Evolutionary conservation across 106 monocot species (phyloP), one percentile per base, ranked within the genome.

Genomic region (Amphibolis antarctica): DNA sequence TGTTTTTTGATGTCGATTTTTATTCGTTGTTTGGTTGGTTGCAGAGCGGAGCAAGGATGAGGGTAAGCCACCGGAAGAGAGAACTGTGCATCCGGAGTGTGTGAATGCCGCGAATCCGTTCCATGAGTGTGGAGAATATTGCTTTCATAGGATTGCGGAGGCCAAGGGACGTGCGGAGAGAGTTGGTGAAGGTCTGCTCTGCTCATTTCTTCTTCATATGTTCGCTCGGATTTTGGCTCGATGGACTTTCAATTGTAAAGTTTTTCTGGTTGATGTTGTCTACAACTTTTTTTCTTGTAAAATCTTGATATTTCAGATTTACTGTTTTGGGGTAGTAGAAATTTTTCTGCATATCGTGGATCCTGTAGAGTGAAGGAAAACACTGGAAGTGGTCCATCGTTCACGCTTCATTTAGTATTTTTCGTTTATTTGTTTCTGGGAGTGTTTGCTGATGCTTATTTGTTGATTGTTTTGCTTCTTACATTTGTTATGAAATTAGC

Each of bases 81-180:
- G 81, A 23, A 69, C 63, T 19, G 74, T 81, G 27, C 82, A 75
- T 53, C 82, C 77, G 4, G 75, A 78, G 11, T 82, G 82, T 36
- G 49, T 78, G 1, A 78, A 82, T 53, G 74, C 77, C 2, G 66
- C 74, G 18, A 78, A 78, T 59, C 77, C 71, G 0, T 75, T 78
- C 51, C 85, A 85, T 47, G 75, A 85, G 42, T 85, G 85, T 57
- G 60, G 28, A 21, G 85, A 85, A 26, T 78, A 48, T 62, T 81
- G 85, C 64, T 85, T 85, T 64, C 52, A 63, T 44, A 77, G 29
- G 62, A 89, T 85, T 28, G 85, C 82, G 0, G 59, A 73, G 25
- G 65, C 66, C 12, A 73, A 73, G 46, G 63, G 53, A 1, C 43
- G 10, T 3, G 14, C 31, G 1, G 45, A 70, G 65, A n/a, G 11